phyloP scores from a whole-genome alignment of 192 early-diverging fungal species.

The Podila epicladia region DNA sequence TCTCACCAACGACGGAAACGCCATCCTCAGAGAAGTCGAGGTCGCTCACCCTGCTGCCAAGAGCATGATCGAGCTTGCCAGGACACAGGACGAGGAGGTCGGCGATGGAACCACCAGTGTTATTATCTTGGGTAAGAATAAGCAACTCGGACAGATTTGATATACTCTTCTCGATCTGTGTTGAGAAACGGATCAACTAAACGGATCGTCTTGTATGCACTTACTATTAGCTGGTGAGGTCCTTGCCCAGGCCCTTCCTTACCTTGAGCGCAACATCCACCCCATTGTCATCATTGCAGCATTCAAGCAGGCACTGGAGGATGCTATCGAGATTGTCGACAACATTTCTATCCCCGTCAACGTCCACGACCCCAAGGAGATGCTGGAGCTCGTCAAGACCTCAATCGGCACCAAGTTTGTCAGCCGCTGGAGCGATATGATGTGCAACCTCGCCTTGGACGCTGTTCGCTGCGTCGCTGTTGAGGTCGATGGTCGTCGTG shows the following conservation, averaged over 20 bases:
- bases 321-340: constrained; percentile 86
- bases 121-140: constrained; percentile 89
- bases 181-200: neutral
- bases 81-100: constrained; percentile 99
- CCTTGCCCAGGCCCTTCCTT: constrained; percentile 88
- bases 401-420: constrained; percentile 98
- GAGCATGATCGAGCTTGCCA: constrained; percentile 98
- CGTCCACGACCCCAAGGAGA: constrained; percentile 84
- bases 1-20: constrained; percentile 98
- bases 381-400: constrained; percentile 91
- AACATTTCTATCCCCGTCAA: constrained; percentile 88
- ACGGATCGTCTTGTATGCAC: too few relatives aligned
- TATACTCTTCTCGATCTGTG: neutral
- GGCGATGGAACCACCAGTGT: constrained; percentile 99
- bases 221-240: constrained; percentile 88
- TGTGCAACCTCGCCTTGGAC: constrained; percentile 96
- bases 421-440: constrained; percentile 94
- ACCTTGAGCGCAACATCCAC: constrained; percentile 97
- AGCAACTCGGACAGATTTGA: neutral
- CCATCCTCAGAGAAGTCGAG: constrained; percentile 98
- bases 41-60: constrained; percentile 99
- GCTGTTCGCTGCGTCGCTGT: constrained; percentile 93
- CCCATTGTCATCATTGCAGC: constrained; percentile 96
- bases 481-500: constrained; percentile 76
- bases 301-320: constrained; percentile 94